Conservation (phyloP, 164 flowering plant genomes). For the Tetrastigma voinierianum region DNA sequence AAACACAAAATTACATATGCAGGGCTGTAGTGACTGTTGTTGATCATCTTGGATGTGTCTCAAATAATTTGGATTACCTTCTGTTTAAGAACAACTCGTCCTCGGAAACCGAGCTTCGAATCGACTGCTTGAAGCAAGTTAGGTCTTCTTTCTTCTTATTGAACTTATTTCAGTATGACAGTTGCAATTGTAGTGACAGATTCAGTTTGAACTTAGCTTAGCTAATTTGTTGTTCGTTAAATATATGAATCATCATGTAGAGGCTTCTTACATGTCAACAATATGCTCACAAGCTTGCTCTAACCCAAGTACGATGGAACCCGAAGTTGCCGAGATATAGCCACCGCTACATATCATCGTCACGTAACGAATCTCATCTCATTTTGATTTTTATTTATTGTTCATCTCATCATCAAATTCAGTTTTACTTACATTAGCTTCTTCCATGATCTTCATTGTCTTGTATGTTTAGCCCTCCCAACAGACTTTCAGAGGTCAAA, state of each 20-base stretch:
- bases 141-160: conserved; percentile 5
- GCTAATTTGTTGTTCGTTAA: no score
- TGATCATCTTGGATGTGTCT: conserved; percentile 78
- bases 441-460: not conserved
- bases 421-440: no score
- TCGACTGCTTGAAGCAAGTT: conserved; percentile 63
- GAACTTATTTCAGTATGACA: no score
- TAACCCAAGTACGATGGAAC: conserved; percentile 31
- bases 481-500: conserved; percentile 16
- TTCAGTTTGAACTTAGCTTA: no score
- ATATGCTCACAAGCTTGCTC: conserved; percentile 43
- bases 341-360: conserved; percentile 34
- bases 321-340: conserved; percentile 28
- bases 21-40: conserved; percentile 71
- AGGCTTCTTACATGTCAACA: conserved; percentile 43
- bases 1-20: conserved; percentile 65
- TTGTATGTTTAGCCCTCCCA: conserved; percentile 16
- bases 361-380: conserved; percentile 22
- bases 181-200: no score
- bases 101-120: conserved; percentile 48
- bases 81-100: conserved; percentile 21
- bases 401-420: no score
- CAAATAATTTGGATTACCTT: conserved; percentile 46
- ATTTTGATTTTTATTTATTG: no score
- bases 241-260: conserved; percentile 19